Evolutionary conservation across 2,329 filamentous ascomycete species (phyloP).

Genomic region (Aspergillus sp.): DNA sequence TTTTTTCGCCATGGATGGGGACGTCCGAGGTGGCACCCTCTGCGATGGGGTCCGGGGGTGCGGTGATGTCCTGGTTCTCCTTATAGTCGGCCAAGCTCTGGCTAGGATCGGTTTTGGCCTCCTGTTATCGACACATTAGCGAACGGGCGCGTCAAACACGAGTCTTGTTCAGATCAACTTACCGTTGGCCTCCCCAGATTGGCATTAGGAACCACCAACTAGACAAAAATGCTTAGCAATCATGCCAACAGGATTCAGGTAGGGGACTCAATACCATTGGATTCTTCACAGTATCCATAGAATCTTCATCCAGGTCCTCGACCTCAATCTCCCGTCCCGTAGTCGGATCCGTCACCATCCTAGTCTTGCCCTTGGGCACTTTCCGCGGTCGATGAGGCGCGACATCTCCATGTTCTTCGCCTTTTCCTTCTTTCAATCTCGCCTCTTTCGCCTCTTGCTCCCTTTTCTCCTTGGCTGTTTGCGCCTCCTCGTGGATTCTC

Average conservation of each 20-base stretch:
- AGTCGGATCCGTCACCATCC: slow-evolving; percentile 78
- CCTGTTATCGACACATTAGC: slow-evolving; percentile 31
- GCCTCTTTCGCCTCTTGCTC: slow-evolving; percentile 21
- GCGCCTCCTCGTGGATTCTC: slow-evolving; percentile 45
- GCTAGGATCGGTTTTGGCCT: slow-evolving; percentile 67
- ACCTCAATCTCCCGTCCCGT: slow-evolving; percentile 85
- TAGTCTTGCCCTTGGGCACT: slow-evolving; percentile 47
- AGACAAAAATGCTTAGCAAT: slow-evolving; percentile 8
- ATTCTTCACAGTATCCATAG: slow-evolving; percentile 69
- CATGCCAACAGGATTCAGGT: no score
- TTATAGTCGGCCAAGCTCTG: slow-evolving; percentile 81
- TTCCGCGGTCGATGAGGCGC: slow-evolving; percentile 51
- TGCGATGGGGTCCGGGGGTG: slow-evolving; percentile 82
- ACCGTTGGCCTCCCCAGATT: slow-evolving; percentile 75
- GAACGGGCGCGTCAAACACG: background rate
- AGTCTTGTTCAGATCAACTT: slow-evolving; percentile 23
- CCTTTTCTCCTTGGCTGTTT: slow-evolving; percentile 16
- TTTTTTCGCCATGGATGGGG: slow-evolving; percentile 94
- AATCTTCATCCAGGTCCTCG: slow-evolving; percentile 72
- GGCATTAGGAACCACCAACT: slow-evolving; percentile 84
- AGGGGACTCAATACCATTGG: slow-evolving; percentile 57
- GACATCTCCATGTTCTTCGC: slow-evolving; percentile 40
- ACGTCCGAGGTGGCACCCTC: slow-evolving; percentile 86
- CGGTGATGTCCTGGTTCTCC: slow-evolving; percentile 80
- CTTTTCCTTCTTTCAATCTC: slow-evolving; percentile 26